phyloP scores from a whole-genome alignment of 805 yeast species.

The Barnettozyma californica region DNA sequence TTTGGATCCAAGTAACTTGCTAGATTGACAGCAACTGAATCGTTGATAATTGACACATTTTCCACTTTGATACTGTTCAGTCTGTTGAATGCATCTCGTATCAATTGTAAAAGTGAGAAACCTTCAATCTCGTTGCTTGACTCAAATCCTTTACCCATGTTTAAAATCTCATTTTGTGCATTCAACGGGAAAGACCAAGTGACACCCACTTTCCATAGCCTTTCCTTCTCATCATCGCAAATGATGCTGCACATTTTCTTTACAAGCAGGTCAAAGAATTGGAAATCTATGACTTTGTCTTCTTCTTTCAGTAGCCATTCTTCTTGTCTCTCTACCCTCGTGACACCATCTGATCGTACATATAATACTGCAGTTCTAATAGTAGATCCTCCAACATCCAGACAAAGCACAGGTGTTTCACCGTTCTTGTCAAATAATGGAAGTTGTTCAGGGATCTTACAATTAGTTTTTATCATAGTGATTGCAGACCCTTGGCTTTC shows the following conservation, averaged over 20 bases:
- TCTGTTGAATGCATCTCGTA: constrained; percentile 29
- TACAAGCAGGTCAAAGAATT: constrained; percentile 39
- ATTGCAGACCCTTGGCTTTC: constrained; percentile 3
- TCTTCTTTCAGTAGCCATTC: constrained; percentile 15
- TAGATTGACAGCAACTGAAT: constrained; percentile 59
- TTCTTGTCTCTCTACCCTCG: constrained; percentile 1
- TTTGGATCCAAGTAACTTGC: constrained; percentile 37
- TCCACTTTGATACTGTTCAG: constrained; percentile 26
- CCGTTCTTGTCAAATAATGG: background rate
- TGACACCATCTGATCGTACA: background rate
- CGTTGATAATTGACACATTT: constrained; percentile 50
- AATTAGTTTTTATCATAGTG: constrained; percentile 13
- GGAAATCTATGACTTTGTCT: constrained; percentile 34
- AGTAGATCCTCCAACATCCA: constrained; percentile 59
- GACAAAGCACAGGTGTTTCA: constrained; percentile 21
- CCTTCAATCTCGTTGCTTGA: constrained; percentile 36
- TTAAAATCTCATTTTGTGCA: constrained; percentile 36
- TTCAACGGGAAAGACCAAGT: constrained; percentile 56
- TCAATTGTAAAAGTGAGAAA: constrained; percentile 35
- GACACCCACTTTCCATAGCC: constrained; percentile 32
- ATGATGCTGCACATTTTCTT: constrained; percentile 10
- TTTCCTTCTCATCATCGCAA: background rate
- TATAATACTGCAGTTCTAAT: constrained; percentile 32
- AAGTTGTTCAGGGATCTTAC: constrained; percentile 3
- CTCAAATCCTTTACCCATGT: constrained; percentile 59